phyloP scores from a whole-genome alignment of 768 basidiomycete species.

The Leccinum sublutescens region DNA sequence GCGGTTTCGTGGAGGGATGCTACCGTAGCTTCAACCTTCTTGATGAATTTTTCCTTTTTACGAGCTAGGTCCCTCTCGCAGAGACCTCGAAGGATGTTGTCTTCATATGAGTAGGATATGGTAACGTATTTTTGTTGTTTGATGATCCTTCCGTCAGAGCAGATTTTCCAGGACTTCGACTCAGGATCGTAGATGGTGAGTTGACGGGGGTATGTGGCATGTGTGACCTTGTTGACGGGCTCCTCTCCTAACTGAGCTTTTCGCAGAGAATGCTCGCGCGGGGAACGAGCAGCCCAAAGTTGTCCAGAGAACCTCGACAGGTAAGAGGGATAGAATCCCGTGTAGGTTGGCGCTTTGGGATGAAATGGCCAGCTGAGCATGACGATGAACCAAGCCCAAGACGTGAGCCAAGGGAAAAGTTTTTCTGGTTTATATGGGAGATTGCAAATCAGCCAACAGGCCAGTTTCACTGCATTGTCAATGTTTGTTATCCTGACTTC shows the following conservation, averaged over 20 bases:
- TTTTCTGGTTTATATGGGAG: neutral
- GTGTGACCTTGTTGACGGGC: conserved; percentile 9
- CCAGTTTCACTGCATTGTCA: too few relatives aligned
- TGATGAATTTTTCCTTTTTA: conserved; percentile 1
- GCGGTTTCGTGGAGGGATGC: conserved; percentile 11
- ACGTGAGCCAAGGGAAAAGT: conserved; percentile 10
- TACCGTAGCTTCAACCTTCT: neutral
- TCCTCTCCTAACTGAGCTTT: neutral
- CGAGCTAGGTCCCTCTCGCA: neutral
- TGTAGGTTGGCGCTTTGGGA: neutral
- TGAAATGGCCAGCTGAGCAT: conserved; percentile 18
- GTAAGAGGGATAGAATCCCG: conserved; percentile 16
- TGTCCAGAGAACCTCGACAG: conserved; percentile 21
- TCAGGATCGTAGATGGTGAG: conserved; percentile 15
- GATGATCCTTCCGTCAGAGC: neutral
- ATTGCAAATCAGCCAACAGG: too few relatives aligned
- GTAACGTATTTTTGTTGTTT: conserved; percentile 17
- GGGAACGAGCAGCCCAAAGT: conserved; percentile 24
- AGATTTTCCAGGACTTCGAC: conserved; percentile 1
- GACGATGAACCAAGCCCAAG: conserved; percentile 17
- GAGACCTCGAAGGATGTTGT: conserved; percentile 2
- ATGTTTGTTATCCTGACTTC: too few relatives aligned
- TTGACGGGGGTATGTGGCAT: conserved; percentile 13
- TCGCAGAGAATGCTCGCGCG: conserved; percentile 23
- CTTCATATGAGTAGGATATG: conserved; percentile 18